Percentiles rank a stretch among this genome's conserved stretches.
Conservation (phyloP, 2,329 filamentous ascomycete species). For the Nigrospora sphaerica region DNA sequence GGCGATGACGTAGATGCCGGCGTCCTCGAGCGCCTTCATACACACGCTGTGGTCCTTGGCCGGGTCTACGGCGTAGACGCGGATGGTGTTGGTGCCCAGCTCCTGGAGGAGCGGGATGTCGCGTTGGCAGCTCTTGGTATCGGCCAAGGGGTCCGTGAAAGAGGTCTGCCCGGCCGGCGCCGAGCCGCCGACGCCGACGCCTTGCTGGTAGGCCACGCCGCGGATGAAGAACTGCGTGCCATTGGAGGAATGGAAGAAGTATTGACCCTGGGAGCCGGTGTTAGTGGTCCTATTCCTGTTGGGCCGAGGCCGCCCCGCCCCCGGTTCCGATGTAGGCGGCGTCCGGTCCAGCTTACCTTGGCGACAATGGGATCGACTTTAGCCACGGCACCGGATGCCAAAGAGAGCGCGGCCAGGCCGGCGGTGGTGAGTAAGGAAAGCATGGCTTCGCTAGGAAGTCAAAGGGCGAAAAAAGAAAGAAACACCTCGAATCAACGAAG, state of each 20-base stretch:
- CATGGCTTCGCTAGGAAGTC: not conserved
- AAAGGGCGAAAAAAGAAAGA: not conserved
- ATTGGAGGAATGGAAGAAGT: conserved; percentile 59
- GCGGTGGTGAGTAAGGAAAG: not conserved
- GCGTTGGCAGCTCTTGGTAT: conserved; percentile 52
- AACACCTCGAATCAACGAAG: not conserved
- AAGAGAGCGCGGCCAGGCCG: not conserved
- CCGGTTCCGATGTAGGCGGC: not conserved
- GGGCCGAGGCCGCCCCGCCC: not conserved
- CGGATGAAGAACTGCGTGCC: conserved; percentile 45
- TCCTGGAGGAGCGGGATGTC: conserved; percentile 60
- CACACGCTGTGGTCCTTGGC: conserved; percentile 56
- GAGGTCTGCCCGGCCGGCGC: conserved; percentile 22
- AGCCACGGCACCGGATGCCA: not conserved
- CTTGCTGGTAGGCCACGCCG: conserved; percentile 69
- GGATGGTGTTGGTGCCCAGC: conserved; percentile 64
- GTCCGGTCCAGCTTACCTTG: conserved; percentile 1
- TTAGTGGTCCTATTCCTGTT: not conserved
- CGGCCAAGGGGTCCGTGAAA: conserved; percentile 62
- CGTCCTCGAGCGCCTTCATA: conserved; percentile 58
- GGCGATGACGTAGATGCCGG: conserved; percentile 68
- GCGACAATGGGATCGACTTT: conserved; percentile 10
- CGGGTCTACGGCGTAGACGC: conserved; percentile 66
- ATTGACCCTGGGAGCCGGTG: conserved; percentile 3
- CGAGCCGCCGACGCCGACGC: conserved; percentile 33